Base-by-base conservation (phyloP, 2,329 filamentous ascomycete genomes). In the Venturia oleaginea region DNA sequence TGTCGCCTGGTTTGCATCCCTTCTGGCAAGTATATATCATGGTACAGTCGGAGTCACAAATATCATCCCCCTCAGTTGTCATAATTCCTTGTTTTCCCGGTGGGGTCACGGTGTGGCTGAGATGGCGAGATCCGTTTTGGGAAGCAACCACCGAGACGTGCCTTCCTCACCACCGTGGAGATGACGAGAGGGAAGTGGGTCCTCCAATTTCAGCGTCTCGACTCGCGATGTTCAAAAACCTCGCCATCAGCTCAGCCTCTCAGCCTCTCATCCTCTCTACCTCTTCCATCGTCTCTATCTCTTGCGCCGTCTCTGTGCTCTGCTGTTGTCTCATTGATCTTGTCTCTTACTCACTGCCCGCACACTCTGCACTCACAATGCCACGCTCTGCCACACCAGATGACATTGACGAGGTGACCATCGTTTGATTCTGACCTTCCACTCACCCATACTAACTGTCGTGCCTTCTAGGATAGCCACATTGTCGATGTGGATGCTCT, bases 401-500 rank as follows among this genome's bases (percentile, higher is more conserved):
- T 65, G 82, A 83, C 37, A 78, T 78, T 48, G 77, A 82, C 34
- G 83, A 84, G 69, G 81, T 81, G 51, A 43, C 4, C 13, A 2
- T 37, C 15, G 40, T 11, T 24, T 22, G 10, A n/a, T 60, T 11
- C 11, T 22, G 13, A 15, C 8, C 19, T 2, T 42, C 4, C 15
- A 27, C 22, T 60, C 60, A 38, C 40, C 34, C 38, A 19, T 51
- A 51, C 42, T 27, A 55, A 15, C 54, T 61, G 38, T 24, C 22
- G 2, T 27, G 27, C 11, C 15, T 24, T 61, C 37, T 63, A 79
- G 76, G 76, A 85, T 68, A 74, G 73, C 69, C 82, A 82, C 73
- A 88, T 89, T 67, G 77, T 88, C 64, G 85, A 88, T 69, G 85
- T 89, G 65, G 86, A 89, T 66, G 77, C 80, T 55, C 83, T 89